phyloP scores from a whole-genome alignment of 1,284 basidiomycete species.

The Trichosporon inkin region DNA sequence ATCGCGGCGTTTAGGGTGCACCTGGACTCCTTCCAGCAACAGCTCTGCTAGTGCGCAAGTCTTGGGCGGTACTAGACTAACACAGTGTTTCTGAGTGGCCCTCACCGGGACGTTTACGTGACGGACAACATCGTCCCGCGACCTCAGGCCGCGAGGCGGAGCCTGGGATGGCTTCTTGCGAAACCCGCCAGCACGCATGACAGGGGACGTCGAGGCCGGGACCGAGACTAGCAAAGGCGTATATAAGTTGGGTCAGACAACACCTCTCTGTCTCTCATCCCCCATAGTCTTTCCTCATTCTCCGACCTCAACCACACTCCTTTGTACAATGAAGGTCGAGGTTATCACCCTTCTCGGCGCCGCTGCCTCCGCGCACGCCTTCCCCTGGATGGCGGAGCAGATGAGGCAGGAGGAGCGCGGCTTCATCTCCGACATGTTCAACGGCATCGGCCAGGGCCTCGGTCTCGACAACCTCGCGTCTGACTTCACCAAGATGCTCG shows the following conservation, averaged over 20 bases:
- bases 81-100: not conserved
- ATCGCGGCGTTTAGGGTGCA: too few species aligned
- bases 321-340: constrained; percentile 17
- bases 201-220: not conserved
- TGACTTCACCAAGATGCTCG: constrained; percentile 18
- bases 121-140: not conserved
- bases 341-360: constrained; percentile 12
- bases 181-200: too few species aligned
- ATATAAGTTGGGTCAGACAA: not conserved
- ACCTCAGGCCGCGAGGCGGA: not conserved
- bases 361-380: constrained; percentile 8
- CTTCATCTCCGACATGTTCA: constrained; percentile 7
- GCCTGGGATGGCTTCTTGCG: too few species aligned
- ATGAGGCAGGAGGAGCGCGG: constrained; percentile 10
- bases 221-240: not conserved
- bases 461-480: constrained; percentile 9
- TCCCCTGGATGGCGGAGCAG: constrained; percentile 19
- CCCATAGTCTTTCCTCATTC: not conserved
- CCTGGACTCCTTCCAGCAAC: not conserved
- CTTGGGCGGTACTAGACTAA: not conserved
- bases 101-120: not conserved
- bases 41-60: not conserved
- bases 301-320: constrained; percentile 2
- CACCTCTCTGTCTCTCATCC: not conserved
- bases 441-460: constrained; percentile 3